These are phyloP conservation scores for Penicillium manginii DNA, from an alignment of 495 filamentous ascomycete species.

Conservation along the genomic window DNA sequence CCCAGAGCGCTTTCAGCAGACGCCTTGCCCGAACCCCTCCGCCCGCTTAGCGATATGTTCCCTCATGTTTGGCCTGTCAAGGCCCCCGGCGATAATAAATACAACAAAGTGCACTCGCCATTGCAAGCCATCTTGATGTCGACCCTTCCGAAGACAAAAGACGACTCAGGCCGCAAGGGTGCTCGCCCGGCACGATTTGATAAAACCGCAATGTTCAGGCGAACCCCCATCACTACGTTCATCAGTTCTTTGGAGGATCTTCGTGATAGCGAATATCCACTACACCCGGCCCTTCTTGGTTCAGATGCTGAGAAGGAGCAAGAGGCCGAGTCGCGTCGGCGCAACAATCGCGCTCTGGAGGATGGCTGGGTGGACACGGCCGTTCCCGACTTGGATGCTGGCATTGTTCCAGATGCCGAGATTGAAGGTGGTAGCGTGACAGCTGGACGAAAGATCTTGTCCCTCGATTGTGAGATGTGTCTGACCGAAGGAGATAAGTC, in stretches of 20 bases:
- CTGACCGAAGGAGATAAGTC: slow-evolving; percentile 72
- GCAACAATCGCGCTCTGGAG: slow-evolving; percentile 45
- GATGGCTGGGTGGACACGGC: slow-evolving; percentile 85
- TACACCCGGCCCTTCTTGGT: slow-evolving; percentile 73
- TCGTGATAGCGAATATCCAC: slow-evolving; percentile 75
- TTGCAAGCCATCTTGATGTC: slow-evolving; percentile 77
- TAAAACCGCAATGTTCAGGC: slow-evolving; percentile 64
- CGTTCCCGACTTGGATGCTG: slow-evolving; percentile 68
- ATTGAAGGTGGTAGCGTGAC: slow-evolving; percentile 82
- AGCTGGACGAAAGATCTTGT: slow-evolving; percentile 77
- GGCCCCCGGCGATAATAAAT: slow-evolving; percentile 81
- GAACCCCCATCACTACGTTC: slow-evolving; percentile 78
- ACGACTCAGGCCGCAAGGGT: slow-evolving; percentile 57
- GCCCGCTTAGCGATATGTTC: slow-evolving; percentile 80
- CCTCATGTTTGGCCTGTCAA: slow-evolving; percentile 85
- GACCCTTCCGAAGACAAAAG: slow-evolving; percentile 63
- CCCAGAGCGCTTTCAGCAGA: slow-evolving; percentile 66
- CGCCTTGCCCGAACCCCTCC: slow-evolving; percentile 63
- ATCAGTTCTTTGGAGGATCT: slow-evolving; percentile 72
- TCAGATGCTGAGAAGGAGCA: slow-evolving; percentile 43
- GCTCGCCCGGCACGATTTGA: slow-evolving; percentile 59
- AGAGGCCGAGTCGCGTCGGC: slow-evolving; percentile 50
- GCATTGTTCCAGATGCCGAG: slow-evolving; percentile 64
- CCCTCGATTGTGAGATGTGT: slow-evolving; percentile 97
- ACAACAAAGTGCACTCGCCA: slow-evolving; percentile 79